These are phyloP conservation scores for Polytrichum commune DNA, from an alignment of 225 moss, liverwort and hornwort genomes.

Conservation along the genomic window DNA sequence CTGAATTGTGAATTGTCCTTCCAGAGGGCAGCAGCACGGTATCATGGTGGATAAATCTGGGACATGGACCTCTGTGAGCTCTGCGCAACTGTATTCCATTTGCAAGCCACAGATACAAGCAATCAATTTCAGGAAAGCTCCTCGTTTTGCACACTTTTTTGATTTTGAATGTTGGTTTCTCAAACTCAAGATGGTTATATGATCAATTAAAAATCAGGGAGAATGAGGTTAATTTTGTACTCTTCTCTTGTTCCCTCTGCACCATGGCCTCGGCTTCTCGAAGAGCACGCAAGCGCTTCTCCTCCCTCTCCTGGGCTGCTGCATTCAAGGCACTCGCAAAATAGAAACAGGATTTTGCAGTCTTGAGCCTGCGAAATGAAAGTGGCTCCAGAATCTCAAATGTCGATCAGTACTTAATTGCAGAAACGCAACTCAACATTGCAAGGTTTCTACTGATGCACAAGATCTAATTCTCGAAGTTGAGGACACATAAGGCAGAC, in stretches of 20 bases:
- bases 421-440: neutral
- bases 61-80: no score
- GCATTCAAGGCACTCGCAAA: constrained; percentile 31
- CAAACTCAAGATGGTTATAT: no score
- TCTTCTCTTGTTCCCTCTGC: constrained; percentile 36
- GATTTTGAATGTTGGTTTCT: no score
- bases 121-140: no score
- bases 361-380: constrained; percentile 18
- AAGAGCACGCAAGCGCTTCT: constrained; percentile 32
- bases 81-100: no score
- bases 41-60: no score
- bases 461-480: neutral
- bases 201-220: no score
- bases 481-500: neutral
- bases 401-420: no score
- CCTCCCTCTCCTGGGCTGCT: constrained; percentile 36
- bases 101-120: no score
- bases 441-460: neutral
- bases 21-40: no score
- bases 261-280: constrained; percentile 42
- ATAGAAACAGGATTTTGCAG: constrained; percentile 42
- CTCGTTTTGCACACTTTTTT: no score
- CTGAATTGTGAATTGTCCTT: no score
- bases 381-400: neutral
- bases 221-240: constrained; percentile 2